Evolutionary conservation across 1,284 basidiomycete genomes (phyloP).

Genomic region (Phlebopus sp.): DNA sequence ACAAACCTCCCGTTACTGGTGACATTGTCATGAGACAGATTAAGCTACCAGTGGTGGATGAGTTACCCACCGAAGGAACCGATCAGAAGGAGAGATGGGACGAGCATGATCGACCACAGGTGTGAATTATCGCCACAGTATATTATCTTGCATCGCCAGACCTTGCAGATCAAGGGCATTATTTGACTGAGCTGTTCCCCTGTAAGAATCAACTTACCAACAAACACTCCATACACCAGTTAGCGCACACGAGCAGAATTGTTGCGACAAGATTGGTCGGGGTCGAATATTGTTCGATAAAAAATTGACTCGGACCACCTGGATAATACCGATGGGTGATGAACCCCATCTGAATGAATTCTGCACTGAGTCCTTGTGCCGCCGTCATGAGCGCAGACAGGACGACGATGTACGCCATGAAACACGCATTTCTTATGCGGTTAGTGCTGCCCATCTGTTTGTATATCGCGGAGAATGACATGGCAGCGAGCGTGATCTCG

Average conservation of each 20-base stretch:
- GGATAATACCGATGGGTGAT: constrained; percentile 14
- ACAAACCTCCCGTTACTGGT: constrained; percentile 14
- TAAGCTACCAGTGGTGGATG: background rate
- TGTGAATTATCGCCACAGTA: constrained; percentile 13
- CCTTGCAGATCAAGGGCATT: constrained; percentile 13
- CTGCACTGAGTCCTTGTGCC: constrained; percentile 11
- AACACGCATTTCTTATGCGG: constrained; percentile 10
- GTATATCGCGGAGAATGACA: constrained; percentile 22
- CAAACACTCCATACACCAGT: constrained; percentile 26
- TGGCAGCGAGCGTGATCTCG: constrained; percentile 20
- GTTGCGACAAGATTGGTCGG: constrained; percentile 10
- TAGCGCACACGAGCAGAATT: constrained; percentile 15
- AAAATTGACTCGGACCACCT: constrained; percentile 22
- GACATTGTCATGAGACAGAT: no score
- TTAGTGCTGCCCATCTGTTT: constrained; percentile 7
- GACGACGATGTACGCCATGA: constrained; percentile 18
- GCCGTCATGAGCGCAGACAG: constrained; percentile 15
- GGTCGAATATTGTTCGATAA: constrained; percentile 3
- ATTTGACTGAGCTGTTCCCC: background rate
- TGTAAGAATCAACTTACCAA: constrained; percentile 18
- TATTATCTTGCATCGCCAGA: constrained; percentile 25
- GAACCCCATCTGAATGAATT: constrained; percentile 21
- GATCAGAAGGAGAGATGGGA: constrained; percentile 12
- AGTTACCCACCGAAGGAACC: constrained; percentile 13
- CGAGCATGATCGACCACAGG: constrained; percentile 11